Evolutionary conservation across 352 stramenopile genomes (phyloP).

Genomic region (Pythium plurisporium): DNA sequence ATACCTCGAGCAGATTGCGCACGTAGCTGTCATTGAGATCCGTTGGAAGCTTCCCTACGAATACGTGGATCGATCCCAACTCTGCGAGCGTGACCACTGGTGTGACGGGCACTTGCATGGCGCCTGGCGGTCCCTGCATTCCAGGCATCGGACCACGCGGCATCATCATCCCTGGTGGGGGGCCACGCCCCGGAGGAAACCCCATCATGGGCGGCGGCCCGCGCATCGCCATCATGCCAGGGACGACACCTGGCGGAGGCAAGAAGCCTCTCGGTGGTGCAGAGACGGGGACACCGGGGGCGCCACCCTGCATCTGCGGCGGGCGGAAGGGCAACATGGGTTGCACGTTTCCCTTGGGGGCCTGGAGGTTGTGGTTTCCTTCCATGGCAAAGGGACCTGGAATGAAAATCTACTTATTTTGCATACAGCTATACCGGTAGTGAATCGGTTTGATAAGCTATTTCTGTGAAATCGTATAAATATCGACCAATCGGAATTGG

Average conservation of each 20-base stretch:
- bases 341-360: not conserved
- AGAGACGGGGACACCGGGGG: not conserved
- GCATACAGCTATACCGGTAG: constrained; percentile 1
- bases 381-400: no score
- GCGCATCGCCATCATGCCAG: constrained; percentile 5
- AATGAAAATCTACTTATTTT: not conserved
- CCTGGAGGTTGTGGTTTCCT: no score
- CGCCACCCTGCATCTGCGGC: not conserved
- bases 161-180: not conserved
- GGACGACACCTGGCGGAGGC: constrained; percentile 1
- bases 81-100: constrained; percentile 18
- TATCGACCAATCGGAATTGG: constrained; percentile 10
- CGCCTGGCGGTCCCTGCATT: constrained; percentile 6
- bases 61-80: constrained; percentile 34
- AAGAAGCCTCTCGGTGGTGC: not conserved
- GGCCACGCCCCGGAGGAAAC: constrained; percentile 5
- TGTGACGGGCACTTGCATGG: not conserved
- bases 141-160: not conserved
- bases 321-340: constrained; percentile 20
- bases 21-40: constrained; percentile 54
- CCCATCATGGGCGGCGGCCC: constrained; percentile 9
- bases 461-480: constrained; percentile 9
- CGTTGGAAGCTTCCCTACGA: constrained; percentile 48
- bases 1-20: constrained; percentile 46
- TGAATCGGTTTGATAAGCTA: not conserved